Evolutionary conservation across 2,329 filamentous ascomycete genomes (phyloP).

Genomic region (Aspergillus oerlinghausenensis): DNA sequence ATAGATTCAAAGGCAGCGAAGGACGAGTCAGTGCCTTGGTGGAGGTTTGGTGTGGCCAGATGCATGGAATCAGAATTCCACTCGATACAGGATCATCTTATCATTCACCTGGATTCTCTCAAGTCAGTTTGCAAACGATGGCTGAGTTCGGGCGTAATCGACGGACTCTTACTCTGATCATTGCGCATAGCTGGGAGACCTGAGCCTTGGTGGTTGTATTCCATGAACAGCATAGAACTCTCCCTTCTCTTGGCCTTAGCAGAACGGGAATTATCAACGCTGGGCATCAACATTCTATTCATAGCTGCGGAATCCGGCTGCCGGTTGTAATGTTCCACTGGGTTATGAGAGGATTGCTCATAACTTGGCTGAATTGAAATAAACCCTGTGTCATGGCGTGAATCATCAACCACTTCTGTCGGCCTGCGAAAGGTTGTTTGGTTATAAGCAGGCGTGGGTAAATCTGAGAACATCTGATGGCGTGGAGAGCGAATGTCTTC

Average conservation of each 20-base stretch:
- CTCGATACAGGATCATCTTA: neutral
- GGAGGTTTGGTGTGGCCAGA: neutral
- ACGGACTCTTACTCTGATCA: slow-evolving; percentile 17
- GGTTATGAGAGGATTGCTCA: slow-evolving; percentile 31
- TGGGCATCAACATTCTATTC: slow-evolving; percentile 39
- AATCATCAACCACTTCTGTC: slow-evolving; percentile 22
- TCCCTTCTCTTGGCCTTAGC: slow-evolving; percentile 45
- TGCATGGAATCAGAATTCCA: neutral
- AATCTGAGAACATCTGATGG: slow-evolving; percentile 61
- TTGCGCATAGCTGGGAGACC: slow-evolving; percentile 19
- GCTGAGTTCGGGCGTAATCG: neutral
- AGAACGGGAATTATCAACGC: slow-evolving; percentile 29
- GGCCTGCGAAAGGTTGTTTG: slow-evolving; percentile 48
- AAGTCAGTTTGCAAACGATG: neutral
- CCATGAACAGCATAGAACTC: slow-evolving; percentile 47
- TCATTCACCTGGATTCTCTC: neutral
- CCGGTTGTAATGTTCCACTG: slow-evolving; percentile 25
- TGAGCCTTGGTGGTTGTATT: slow-evolving; percentile 27
- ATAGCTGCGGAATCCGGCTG: slow-evolving; percentile 25
- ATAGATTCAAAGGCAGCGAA: neutral
- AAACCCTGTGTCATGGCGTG: slow-evolving; percentile 47
- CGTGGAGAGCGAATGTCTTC: slow-evolving; percentile 61
- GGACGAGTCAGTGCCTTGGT: too few species aligned
- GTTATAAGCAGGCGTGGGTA: slow-evolving; percentile 61
- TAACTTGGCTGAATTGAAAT: slow-evolving; percentile 49